Conservation (phyloP, 1,284 basidiomycete species). For the Caloboletus firmus region DNA sequence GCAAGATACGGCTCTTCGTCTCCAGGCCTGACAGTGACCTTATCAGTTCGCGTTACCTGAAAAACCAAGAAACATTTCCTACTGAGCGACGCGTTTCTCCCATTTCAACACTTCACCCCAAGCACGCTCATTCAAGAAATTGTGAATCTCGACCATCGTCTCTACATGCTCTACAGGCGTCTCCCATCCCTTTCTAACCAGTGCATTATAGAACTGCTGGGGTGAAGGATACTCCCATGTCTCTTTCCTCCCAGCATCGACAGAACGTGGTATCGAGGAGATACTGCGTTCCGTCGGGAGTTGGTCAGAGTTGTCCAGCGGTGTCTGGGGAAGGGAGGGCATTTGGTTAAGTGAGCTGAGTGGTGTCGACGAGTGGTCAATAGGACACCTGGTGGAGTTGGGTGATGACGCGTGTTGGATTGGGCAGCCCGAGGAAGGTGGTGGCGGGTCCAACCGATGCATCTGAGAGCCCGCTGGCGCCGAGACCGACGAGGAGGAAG, state of each 20-base stretch:
- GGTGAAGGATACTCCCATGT: conserved; percentile 97
- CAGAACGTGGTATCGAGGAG: conserved; percentile 85
- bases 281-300: conserved; percentile 77
- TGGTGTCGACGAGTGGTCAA: conserved; percentile 43
- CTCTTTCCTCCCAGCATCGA: conserved; percentile 23
- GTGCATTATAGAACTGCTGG: conserved; percentile 98
- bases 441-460: conserved; percentile 3
- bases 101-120: conserved; percentile 95
- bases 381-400: conserved; percentile 40
- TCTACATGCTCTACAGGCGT: conserved; percentile 96
- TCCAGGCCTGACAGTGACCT: conserved; percentile 29
- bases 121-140: conserved; percentile 95
- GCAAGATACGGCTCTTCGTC: conserved; percentile 69
- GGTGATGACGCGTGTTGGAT: conserved; percentile 16
- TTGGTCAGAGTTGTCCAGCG: conserved; percentile 55
- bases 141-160: conserved; percentile 98
- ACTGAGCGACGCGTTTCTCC: conserved; percentile 76
- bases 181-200: conserved; percentile 96
- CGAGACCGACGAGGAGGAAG: conserved; percentile 4
- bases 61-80: conserved; percentile 23
- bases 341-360: conserved; percentile 91
- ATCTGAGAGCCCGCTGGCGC: conserved; percentile 11
- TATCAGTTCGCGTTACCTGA: conserved; percentile 2
- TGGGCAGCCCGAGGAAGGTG: conserved; percentile 20
- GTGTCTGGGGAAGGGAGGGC: conserved; percentile 75